phyloP scores from a whole-genome alignment of 345 rosid genomes.

The Physaria fendleri region DNA sequence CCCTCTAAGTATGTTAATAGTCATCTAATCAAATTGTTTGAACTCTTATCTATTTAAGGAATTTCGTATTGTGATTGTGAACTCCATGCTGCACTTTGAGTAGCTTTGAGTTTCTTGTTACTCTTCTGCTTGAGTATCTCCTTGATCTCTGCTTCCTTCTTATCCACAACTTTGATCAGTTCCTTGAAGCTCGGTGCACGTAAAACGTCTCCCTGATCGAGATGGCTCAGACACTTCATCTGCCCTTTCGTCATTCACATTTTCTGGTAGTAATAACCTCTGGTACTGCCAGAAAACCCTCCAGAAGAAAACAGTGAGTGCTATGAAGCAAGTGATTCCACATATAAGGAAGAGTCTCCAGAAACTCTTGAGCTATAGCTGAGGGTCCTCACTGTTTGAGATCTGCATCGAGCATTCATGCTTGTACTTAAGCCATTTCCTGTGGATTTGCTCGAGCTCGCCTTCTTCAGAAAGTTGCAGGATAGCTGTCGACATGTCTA shows the following conservation, averaged over 20 bases:
- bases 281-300: slow-evolving; percentile 58
- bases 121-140: slow-evolving; percentile 51
- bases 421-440: slow-evolving; percentile 64
- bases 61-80: slow-evolving; percentile 23
- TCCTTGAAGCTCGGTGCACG: slow-evolving; percentile 48
- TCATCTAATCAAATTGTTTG: slow-evolving; percentile 1
- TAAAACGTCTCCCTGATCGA: slow-evolving; percentile 35
- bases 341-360: slow-evolving; percentile 97
- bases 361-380: slow-evolving; percentile 73
- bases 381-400: slow-evolving; percentile 33
- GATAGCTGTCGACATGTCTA: slow-evolving; percentile 86
- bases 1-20: slow-evolving; percentile 20
- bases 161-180: slow-evolving; percentile 53
- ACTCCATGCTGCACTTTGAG: slow-evolving; percentile 38
- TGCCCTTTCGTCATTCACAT: slow-evolving; percentile 28
- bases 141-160: slow-evolving; percentile 52
- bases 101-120: slow-evolving; percentile 32
- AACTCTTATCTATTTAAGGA: slow-evolving; percentile 7
- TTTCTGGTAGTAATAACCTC: slow-evolving; percentile 45
- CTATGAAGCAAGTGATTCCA: slow-evolving; percentile 58
- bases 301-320: slow-evolving; percentile 54
- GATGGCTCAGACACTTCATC: slow-evolving; percentile 43
- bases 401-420: slow-evolving; percentile 50
- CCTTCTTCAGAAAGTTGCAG: slow-evolving; percentile 90
- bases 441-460: slow-evolving; percentile 70